Evolutionary conservation across 1,284 basidiomycete species (phyloP), one percentile per base, ranked within the genome.

Genomic region (Apiotrichum veenhuisii): DNA sequence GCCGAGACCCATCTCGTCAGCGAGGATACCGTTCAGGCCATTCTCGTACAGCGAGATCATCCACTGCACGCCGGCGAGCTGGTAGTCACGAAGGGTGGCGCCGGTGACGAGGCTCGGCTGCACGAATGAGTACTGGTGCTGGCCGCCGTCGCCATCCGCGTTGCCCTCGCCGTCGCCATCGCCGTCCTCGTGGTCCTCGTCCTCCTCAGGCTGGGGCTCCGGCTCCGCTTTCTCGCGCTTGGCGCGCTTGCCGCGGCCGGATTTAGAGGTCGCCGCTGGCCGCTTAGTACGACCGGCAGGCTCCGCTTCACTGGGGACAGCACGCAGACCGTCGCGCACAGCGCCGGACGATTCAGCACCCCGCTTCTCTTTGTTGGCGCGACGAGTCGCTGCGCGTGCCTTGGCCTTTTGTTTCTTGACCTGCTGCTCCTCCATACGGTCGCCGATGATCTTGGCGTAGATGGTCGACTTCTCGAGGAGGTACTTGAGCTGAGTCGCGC

Each of bases 41-140:
- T 95, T 96, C 76, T 91, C 86, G 75, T 93, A 91, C 12, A 98
- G 78, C 34, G 86, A 87, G 5, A 89, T 87, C 87, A 98, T 91
- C 95, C 95, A 98, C 63, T 95, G 89, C 17, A 98, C 84, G 5
- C 95, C 95, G 51, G 93, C 91, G 1, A 98, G 82, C 74, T 98
- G 95, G 71, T 98, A 98, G 46, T 88, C 84, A 67, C 92, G 89
- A 63, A 97, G 76, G 50, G 79, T 87, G 2, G 87, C 90, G 8
- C 93, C 94, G 0, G 90, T 94, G 43, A 97, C 80, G 17, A 93
- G 78, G 1, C 80, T 78, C 0, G 93, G 91, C 73, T 95, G 92
- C 46, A 82, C 71, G 59, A 76, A 76, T 0, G 74, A 73, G 64
- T 72, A 76, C 49, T 74, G 69, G 27, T 64, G 66, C 5, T 48